These are phyloP conservation scores for Auxenochlorella protothecoides DNA, from an alignment of 139 green algal species.

Conservation along the genomic window DNA sequence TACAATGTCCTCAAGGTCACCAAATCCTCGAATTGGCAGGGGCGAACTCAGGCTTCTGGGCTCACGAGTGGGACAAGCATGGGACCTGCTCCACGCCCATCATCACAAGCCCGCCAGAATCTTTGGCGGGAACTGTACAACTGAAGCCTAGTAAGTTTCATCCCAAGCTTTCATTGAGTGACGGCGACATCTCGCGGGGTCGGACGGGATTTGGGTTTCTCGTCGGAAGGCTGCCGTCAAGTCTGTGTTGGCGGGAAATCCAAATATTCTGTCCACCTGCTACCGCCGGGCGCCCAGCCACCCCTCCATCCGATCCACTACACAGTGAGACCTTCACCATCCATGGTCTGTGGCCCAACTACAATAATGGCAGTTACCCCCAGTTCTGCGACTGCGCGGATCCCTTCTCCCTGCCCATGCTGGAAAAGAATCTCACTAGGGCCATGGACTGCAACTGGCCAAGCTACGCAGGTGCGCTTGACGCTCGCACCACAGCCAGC, in stretches of 20 bases:
- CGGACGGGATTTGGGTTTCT: background rate
- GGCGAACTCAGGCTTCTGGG: too few relatives aligned
- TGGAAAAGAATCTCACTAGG: too few relatives aligned
- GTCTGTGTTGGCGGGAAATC: background rate
- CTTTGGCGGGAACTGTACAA: background rate
- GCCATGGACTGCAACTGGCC: too few relatives aligned
- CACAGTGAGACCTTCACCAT: constrained; percentile 35
- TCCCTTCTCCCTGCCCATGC: too few relatives aligned
- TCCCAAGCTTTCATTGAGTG: background rate
- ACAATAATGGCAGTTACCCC: constrained; percentile 39
- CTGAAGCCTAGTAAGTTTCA: background rate
- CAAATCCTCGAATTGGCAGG: too few relatives aligned
- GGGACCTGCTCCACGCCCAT: too few relatives aligned
- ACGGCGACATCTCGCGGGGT: background rate
- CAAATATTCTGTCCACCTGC: background rate
- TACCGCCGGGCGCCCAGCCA: constrained; percentile 14
- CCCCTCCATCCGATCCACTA: constrained; percentile 9
- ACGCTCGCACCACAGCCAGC: too few relatives aligned
- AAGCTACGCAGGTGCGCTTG: too few relatives aligned
- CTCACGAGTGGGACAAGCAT: too few relatives aligned
- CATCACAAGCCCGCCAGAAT: too few relatives aligned
- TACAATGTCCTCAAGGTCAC: too few relatives aligned
- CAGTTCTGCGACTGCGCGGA: constrained; percentile 36
- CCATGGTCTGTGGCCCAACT: constrained; percentile 68
- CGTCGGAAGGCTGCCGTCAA: too few relatives aligned